A percentile compares a stretch with the other conserved stretches of the same genome.
phyloP scores from a whole-genome alignment of 352 stramenopile genomes.

The Aphanomyces euteiches region DNA sequence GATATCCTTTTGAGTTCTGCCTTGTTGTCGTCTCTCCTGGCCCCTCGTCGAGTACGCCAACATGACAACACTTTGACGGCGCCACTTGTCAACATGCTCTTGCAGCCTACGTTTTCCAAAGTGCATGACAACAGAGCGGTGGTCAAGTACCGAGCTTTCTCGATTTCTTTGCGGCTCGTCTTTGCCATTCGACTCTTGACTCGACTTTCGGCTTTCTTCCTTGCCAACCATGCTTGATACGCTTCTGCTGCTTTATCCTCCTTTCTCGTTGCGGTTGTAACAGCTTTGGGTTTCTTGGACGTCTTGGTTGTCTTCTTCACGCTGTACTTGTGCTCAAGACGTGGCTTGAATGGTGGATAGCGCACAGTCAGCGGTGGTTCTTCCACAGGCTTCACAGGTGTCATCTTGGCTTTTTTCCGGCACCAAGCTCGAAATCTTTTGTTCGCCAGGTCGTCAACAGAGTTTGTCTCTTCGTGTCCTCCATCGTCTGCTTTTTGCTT shows the following conservation, averaged over 20 bases:
- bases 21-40: neutral
- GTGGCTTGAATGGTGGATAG: slow-evolving; percentile 11
- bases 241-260: neutral
- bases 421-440: neutral
- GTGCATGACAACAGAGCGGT: neutral
- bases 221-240: neutral
- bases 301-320: neutral
- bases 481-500: neutral
- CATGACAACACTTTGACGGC: neutral
- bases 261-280: neutral
- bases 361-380: neutral
- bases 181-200: neutral
- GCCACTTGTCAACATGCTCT: slow-evolving; percentile 1
- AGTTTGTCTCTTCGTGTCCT: neutral
- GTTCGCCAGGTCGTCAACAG: neutral
- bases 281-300: neutral
- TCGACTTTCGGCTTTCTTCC: neutral
- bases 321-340: neutral
- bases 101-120: neutral
- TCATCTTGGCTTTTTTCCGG: neutral
- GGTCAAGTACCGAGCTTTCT: neutral
- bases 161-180: neutral
- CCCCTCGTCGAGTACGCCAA: neutral
- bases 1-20: neutral
- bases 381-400: neutral